Base-by-base conservation (phyloP, 2,329 filamentous ascomycete species). In the Monilinia laxa region DNA sequence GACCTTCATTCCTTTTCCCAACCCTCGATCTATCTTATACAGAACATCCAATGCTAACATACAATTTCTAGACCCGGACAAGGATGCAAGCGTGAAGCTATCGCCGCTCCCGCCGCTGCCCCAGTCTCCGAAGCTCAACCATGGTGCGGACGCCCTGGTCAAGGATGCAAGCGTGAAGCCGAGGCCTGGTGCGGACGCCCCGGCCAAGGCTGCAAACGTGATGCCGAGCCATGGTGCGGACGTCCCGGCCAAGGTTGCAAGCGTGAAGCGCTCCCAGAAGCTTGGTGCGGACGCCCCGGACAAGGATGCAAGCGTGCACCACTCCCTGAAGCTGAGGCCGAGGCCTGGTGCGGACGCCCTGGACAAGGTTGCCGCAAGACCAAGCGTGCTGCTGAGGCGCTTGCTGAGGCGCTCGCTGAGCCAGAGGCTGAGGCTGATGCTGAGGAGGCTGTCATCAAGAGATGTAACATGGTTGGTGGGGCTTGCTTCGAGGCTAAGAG, bases 161-260 rank as follows among this genome's bases (percentile, higher is more conserved):
- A 67, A 18, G 60, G 60, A 25, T 67, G 65, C 52, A 66, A 62
- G 16, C 55, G 64, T 38, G 64, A 59, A 20, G 64, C 64, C 12
- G 59, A 67, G 52, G 52, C 40, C 31, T 66, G 54, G 64, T 64
- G 62, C 35, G 62, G 62, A 40, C 47, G 51, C 25, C 62, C 62
- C 10, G 62, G 62, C 7, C 51, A 64, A 18, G n/a, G n/a, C 23
- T 64, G 62, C n/a, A 62, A 62, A n/a, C 67, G 67, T 45, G 47
- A 66, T 20, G 25, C 62, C 28, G 68, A 68, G 51, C 69, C 73
- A 49, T 74, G 66, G 28, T 68, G 67, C 47, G 67, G 67, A 55
- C 55, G 47, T 12, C 62, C 63, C 14, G 66, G 66, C 9, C 66
- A 66, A 62, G 55, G 49, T 14, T 68, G 66, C 42, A 47, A 51